Conservation (phyloP, 2,329 filamentous ascomycete species). For the Drechslera avenae region DNA sequence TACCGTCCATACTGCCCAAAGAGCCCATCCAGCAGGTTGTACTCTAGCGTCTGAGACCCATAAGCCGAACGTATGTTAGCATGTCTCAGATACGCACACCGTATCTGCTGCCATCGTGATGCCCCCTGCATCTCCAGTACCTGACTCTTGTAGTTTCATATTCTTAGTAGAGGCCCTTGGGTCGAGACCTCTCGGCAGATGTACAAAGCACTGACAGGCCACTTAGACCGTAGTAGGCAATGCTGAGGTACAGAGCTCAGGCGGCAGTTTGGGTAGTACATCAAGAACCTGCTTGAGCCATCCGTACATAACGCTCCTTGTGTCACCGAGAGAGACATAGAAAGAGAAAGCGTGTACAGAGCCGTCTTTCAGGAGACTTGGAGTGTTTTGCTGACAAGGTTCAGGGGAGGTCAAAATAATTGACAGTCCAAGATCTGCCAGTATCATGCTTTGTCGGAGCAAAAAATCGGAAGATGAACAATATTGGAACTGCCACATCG, state of each 20-base stretch:
- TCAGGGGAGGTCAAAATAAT: too few species aligned
- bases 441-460: too few species aligned
- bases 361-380: too few species aligned
- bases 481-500: not conserved
- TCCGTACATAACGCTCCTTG: not conserved
- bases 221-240: not conserved
- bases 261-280: not conserved
- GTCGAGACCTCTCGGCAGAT: constrained; percentile 5
- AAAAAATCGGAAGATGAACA: not conserved
- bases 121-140: constrained; percentile 5
- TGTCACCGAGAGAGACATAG: too few species aligned
- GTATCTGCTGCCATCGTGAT: not conserved
- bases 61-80: not conserved
- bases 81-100: constrained; percentile 5
- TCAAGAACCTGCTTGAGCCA: not conserved
- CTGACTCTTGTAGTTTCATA: constrained; percentile 1
- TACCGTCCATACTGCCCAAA: not conserved
- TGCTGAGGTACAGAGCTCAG: not conserved
- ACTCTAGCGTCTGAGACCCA: not conserved
- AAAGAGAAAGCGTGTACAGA: too few species aligned
- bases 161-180: not conserved
- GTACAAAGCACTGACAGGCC: not conserved
- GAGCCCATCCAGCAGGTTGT: not conserved
- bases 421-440: not conserved
- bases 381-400: too few species aligned